A percentile compares a stretch with the other conserved stretches of the same genome.
These are phyloP conservation scores for Annulohypoxylon nitens DNA, from an alignment of 495 filamentous ascomycete species.

Conservation along the genomic window DNA sequence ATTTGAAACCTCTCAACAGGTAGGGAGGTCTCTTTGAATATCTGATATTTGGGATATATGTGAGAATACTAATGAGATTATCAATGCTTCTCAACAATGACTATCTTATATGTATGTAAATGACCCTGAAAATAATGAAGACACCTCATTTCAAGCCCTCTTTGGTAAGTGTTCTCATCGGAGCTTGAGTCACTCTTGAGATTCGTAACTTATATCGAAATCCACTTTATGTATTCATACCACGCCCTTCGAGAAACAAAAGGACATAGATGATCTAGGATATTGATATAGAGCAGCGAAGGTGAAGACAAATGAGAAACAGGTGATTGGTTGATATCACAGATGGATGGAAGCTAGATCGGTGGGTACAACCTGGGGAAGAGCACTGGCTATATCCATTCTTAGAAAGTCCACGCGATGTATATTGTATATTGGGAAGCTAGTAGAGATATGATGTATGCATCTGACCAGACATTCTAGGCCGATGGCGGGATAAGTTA, in stretches of 20 bases:
- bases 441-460: not conserved
- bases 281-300: constrained; percentile 14
- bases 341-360: constrained; percentile 28
- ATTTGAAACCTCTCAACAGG: constrained; percentile 2
- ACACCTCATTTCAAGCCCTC: not conserved
- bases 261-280: not conserved
- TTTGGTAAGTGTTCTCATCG: constrained; percentile 12
- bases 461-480: not conserved
- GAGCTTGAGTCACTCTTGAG: constrained; percentile 20
- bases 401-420: constrained; percentile 43
- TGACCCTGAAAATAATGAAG: not conserved
- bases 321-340: constrained; percentile 26
- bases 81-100: not conserved
- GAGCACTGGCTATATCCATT: constrained; percentile 18
- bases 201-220: constrained; percentile 1
- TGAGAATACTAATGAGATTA: not conserved
- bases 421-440: not conserved
- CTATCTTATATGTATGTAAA: not conserved
- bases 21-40: not conserved
- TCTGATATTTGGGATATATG: not conserved
- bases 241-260: not conserved
- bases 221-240: not conserved
- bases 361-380: constrained; percentile 24
- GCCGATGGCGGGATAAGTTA: not conserved
- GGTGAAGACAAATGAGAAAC: constrained; percentile 31